Base-by-base conservation (phyloP, 495 filamentous ascomycete genomes). In the Physcia stellaris region DNA sequence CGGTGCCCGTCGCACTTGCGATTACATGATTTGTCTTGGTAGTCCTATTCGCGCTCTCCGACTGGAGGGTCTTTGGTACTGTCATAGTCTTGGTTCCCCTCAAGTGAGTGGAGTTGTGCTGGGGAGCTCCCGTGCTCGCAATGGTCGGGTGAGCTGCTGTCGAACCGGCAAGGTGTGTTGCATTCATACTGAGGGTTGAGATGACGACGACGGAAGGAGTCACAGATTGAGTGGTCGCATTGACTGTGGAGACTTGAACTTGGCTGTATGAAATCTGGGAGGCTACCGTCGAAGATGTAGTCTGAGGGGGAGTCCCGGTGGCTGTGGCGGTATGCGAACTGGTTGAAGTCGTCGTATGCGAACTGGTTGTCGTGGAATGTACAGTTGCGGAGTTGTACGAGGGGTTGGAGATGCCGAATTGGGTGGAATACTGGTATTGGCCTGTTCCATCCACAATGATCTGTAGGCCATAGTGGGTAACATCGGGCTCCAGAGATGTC, bases 1-100 rank as follows among this genome's bases (percentile, higher is more conserved):
- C 34, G 50, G 65, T 13, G 55, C 68, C 9, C 55, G 69, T 6
- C 13, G 6, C 31, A 6, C 31, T 33, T 15, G 6, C 35, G 37
- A 74, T 63, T 13, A 71, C 76, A 3, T 88, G 83, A 60, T 68
- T 95, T 17, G 70, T 88, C 6, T 73, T 96, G 31, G 67, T 93
- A 35, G 77, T 75, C 36, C 84, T 94, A 56, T 88, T 80, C 50
- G 53, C 70, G 4, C 64, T 96, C 4, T 68, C 83, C 21, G 87
- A 86, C 27, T n/a, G n/a, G n/a, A n/a, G n/a, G n/a, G n/a, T n/a
- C n/a, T n/a, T n/a, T n/a, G n/a, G n/a, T n/a, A n/a, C n/a, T n/a
- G n/a, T n/a, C n/a, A n/a, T n/a, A n/a, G n/a, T n/a, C n/a, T n/a
- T n/a, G n/a, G n/a, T n/a, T n/a, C n/a, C n/a, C n/a, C n/a, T n/a